Evolutionary conservation across 2,329 filamentous ascomycete species (phyloP).

Genomic region (Phialophora macrospora): DNA sequence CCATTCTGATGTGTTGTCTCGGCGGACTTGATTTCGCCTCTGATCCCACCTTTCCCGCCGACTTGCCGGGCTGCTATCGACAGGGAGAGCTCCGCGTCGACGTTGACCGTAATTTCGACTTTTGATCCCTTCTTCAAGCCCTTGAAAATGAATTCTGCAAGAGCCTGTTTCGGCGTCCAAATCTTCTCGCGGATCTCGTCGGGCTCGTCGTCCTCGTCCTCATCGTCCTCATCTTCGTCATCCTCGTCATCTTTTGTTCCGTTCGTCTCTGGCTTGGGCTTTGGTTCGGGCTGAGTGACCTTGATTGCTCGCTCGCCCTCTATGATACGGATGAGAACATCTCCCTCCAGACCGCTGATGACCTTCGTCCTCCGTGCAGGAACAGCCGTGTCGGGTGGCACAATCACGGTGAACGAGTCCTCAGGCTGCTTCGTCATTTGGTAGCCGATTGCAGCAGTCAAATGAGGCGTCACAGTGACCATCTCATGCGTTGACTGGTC

Average conservation of each 20-base stretch:
- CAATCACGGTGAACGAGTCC: slow-evolving; percentile 75
- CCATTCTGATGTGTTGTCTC: slow-evolving; percentile 45
- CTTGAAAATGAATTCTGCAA: slow-evolving; percentile 85
- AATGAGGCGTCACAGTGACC: slow-evolving; percentile 91
- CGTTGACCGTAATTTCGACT: slow-evolving; percentile 91
- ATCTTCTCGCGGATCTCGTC: slow-evolving; percentile 88
- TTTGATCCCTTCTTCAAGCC: slow-evolving; percentile 86
- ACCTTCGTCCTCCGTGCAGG: slow-evolving; percentile 85
- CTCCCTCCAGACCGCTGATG: slow-evolving; percentile 77
- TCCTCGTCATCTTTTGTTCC: slow-evolving; percentile 64
- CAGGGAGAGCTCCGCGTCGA: slow-evolving; percentile 77
- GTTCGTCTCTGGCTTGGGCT: slow-evolving; percentile 66
- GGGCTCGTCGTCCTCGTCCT: slow-evolving; percentile 73
- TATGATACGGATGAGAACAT: slow-evolving; percentile 84
- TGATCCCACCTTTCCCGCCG: slow-evolving; percentile 81
- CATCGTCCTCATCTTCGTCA: slow-evolving; percentile 66
- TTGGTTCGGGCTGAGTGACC: slow-evolving; percentile 83
- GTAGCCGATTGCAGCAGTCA: slow-evolving; percentile 85
- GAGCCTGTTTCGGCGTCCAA: slow-evolving; percentile 81
- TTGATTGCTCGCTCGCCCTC: slow-evolving; percentile 93
- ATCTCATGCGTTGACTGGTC: slow-evolving; percentile 94
- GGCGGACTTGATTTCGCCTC: slow-evolving; percentile 61
- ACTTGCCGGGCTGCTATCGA: slow-evolving; percentile 84
- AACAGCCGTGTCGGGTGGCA: slow-evolving; percentile 84
- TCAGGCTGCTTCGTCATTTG: slow-evolving; percentile 32